Percentiles rank a stretch among this genome's conserved stretches.
These are phyloP conservation scores for Candida labiduridarum DNA, from an alignment of 1,139 yeast species.

Conservation along the genomic window DNA sequence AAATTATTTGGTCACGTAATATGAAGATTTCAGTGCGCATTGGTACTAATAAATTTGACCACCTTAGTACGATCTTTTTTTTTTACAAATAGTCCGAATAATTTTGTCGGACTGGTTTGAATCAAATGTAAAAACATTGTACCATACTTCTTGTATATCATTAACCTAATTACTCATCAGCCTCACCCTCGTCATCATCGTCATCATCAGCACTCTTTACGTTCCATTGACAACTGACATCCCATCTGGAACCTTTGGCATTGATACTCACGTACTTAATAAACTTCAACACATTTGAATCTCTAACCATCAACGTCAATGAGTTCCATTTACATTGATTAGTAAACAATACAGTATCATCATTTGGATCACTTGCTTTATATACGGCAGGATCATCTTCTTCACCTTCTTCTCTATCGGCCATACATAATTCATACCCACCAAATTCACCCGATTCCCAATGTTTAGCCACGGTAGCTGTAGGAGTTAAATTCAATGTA, in stretches of 20 bases:
- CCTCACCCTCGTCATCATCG: conserved; percentile 22
- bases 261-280: conserved; percentile 87
- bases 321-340: conserved; percentile 86
- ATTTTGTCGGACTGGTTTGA: no score
- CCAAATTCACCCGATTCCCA: conserved; percentile 91
- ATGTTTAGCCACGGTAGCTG: conserved; percentile 51
- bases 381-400: conserved; percentile 62
- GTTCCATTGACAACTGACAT: conserved; percentile 79
- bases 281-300: conserved; percentile 82
- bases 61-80: no score
- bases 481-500: conserved; percentile 77
- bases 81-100: no score
- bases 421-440: conserved; percentile 92
- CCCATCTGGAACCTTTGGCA: conserved; percentile 95
- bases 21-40: no score
- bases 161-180: conserved; percentile 8
- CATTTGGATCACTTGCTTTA: conserved; percentile 56
- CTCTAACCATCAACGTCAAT: conserved; percentile 76
- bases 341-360: conserved; percentile 80
- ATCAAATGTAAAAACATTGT: no score
- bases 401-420: conserved; percentile 50
- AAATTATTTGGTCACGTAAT: no score
- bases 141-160: background rate
- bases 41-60: no score
- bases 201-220: conserved; percentile 40